Conservation (phyloP, 2,329 filamentous ascomycete species). For the Aspergillus caelatus region DNA sequence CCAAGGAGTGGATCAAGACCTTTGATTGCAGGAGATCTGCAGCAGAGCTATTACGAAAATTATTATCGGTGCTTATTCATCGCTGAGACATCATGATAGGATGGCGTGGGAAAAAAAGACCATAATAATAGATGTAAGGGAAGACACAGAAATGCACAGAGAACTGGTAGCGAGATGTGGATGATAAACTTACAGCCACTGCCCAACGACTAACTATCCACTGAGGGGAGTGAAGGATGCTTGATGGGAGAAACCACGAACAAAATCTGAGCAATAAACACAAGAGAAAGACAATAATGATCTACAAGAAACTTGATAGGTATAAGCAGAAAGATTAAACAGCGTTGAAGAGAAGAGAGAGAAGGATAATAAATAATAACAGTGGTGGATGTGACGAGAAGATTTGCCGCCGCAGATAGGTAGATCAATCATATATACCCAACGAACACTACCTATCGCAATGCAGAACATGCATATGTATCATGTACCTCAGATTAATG, state of each 20-base stretch:
- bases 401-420: neutral
- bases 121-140: neutral
- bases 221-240: neutral
- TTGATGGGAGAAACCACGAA: neutral
- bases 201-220: neutral
- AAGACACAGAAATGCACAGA: neutral
- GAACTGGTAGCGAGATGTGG: neutral
- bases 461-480: conserved; percentile 2
- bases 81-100: conserved; percentile 25
- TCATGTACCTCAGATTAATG: neutral
- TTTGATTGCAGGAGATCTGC: conserved; percentile 31
- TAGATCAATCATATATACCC: conserved; percentile 2
- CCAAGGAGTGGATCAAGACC: conserved; percentile 27
- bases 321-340: neutral
- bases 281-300: neutral
- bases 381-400: neutral
- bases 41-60: conserved; percentile 18
- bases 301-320: neutral
- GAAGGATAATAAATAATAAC: neutral
- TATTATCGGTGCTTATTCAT: conserved; percentile 28
- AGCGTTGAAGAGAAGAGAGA: neutral
- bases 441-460: neutral
- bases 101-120: neutral
- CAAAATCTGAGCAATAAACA: neutral
- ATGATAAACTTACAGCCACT: conserved; percentile 1